Evolutionary conservation across 1,139 yeast genomes (phyloP).

Genomic region (Debaryomyces robertsiae): DNA sequence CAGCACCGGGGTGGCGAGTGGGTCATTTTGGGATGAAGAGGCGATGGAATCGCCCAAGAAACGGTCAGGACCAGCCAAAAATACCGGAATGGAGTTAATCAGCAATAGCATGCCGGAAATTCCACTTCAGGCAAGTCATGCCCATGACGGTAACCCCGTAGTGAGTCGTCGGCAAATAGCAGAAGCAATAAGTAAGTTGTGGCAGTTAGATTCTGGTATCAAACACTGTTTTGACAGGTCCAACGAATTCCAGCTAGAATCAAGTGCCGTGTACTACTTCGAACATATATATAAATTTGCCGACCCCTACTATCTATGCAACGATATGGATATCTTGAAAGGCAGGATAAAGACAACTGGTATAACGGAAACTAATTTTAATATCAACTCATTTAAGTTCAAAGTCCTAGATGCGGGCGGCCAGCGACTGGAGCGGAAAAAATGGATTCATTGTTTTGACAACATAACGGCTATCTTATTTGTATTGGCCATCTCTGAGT

Average conservation of each 20-base stretch:
- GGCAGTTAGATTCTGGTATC: constrained; percentile 73
- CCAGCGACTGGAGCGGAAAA: constrained; percentile 88
- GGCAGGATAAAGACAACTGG: constrained; percentile 97
- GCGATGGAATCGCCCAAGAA: constrained; percentile 6
- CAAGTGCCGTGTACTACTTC: constrained; percentile 77
- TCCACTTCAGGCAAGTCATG: constrained; percentile 1
- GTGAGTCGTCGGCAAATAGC: constrained; percentile 50
- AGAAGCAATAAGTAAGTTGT: constrained; percentile 62
- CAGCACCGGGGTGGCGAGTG: constrained; percentile 59
- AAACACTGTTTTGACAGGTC: constrained; percentile 60
- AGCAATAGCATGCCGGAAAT: constrained; percentile 15
- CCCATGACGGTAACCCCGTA: constrained; percentile 2
- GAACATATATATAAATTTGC: constrained; percentile 67
- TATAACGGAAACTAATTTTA: constrained; percentile 82
- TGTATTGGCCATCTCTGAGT: constrained; percentile 91
- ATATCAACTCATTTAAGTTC: constrained; percentile 65
- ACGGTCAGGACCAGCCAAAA: constrained; percentile 9
- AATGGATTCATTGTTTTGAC: constrained; percentile 97
- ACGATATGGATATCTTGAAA: constrained; percentile 79
- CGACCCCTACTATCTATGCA: constrained; percentile 64
- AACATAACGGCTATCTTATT: constrained; percentile 87
- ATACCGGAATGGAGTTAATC: constrained; percentile 13
- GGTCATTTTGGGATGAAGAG: constrained; percentile 43
- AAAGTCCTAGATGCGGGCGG: constrained; percentile 96
- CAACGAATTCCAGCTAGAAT: constrained; percentile 81